Evolutionary conservation across 163 green algal species (phyloP), one percentile per base, ranked within the genome.

Genomic region (Scenedesmus sp.): DNA sequence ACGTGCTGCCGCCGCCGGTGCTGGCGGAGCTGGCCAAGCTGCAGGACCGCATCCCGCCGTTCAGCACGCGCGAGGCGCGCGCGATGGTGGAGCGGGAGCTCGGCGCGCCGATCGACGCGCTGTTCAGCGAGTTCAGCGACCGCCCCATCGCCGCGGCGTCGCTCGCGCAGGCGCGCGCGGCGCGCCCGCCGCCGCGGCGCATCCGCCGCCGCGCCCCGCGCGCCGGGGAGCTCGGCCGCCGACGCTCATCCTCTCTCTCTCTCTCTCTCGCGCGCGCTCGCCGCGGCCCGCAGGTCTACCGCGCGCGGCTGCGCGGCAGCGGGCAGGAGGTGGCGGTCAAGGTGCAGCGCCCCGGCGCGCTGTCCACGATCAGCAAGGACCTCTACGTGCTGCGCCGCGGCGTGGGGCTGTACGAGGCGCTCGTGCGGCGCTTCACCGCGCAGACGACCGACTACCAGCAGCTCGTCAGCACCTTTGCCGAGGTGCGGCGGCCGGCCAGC

Each of bases 361-460:
- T 89, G 33, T 82, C 60, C 22, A 86, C 75, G 33, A 89, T 91
- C 58, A 83, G 64, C 39, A 91, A 90, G 77, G 94, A 98, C 83
- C 88, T 97, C 65, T 97, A 97, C 72, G 92, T 98, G 11, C 83
- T 98, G 84, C 80, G 92, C 0, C 85, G 95, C 5, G 93, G 87
- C 1, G 84, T 92, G 22, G 88, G 89, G 17, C 87, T 96, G 70
- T 97, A 98, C 77, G 89, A 97, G 81, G 67, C 83, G 70, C 70
- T 96, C 5, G 83, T 95, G 13, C 78, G 83, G 47, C 84, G 90
- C 42, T 95, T 95, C 80, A 94, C 90, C 3, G 89, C 89, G 1
- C 89, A 95, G 81, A 94, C 88, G 22, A 96, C 91, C 4, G 91
- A 96, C 88, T 97, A 95, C 85, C 90, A 95, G 82, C 56, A 85